phyloP scores from a whole-genome alignment of 2,329 filamentous ascomycete species.

The Fusarium odoratissimum region DNA sequence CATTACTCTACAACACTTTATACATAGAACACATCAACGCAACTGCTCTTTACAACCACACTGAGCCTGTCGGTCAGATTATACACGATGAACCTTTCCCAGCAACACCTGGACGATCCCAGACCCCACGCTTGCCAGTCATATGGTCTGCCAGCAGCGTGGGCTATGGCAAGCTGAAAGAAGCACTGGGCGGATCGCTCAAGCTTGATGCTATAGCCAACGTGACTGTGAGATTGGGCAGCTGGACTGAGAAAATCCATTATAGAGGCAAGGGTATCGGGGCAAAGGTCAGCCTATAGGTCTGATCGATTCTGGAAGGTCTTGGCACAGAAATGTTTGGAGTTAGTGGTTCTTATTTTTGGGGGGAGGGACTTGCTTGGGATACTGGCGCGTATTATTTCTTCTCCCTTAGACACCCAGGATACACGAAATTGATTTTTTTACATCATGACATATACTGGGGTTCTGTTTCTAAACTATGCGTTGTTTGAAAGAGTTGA shows the following conservation, averaged over 20 bases:
- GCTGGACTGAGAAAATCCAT: conserved; percentile 79
- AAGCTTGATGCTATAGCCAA: conserved; percentile 82
- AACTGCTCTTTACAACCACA: conserved; percentile 85
- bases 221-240: conserved; percentile 78
- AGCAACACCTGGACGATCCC: conserved; percentile 78
- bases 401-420: background rate
- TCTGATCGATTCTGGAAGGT: background rate
- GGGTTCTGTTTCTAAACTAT: background rate
- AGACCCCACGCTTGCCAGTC: conserved; percentile 83
- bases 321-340: conserved; percentile 21
- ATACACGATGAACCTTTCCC: conserved; percentile 79
- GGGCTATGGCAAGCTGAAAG: conserved; percentile 83
- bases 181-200: conserved; percentile 82
- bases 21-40: conserved; percentile 85
- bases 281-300: conserved; percentile 61
- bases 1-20: conserved; percentile 77
- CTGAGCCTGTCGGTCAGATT: conserved; percentile 81
- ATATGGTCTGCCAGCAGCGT: conserved; percentile 80
- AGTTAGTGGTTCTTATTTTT: conserved; percentile 17
- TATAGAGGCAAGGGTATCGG: conserved; percentile 78
- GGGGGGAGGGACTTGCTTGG: background rate
- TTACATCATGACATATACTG: background rate
- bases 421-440: conserved; percentile 20
- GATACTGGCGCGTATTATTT: background rate
- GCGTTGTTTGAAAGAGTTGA: background rate